Base-by-base conservation (phyloP, 2,329 filamentous ascomycete genomes). In the Cadophora sp. region DNA sequence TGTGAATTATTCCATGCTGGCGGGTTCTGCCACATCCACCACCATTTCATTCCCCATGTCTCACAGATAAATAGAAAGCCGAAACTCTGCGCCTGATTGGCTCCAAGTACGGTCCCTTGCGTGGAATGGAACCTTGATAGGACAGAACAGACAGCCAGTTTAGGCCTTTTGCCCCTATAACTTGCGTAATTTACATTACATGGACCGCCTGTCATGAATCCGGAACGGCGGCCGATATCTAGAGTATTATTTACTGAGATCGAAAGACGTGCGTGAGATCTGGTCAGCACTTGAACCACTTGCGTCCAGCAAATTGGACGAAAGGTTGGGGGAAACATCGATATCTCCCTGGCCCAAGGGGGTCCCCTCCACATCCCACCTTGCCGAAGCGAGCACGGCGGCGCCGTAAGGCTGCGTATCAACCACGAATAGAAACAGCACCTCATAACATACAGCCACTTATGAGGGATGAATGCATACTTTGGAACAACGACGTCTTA, bases 101-200 rank as follows among this genome's bases (percentile, higher is more conserved):
- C 53, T 61, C 8, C 56, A 31, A 43, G 29, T 68, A 55, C 48
- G 62, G 63, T 48, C 26, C 22, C 7, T 61, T 14, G 40, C 26
- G 58, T 14, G 12, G 29, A 29, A 48, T 29, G 26, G 34, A 31
- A 59, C 5, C 26, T 12, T 19, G 6, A n/a, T n/a, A n/a, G n/a
- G n/a, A n/a, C n/a, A n/a, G n/a, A n/a, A n/a, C n/a, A n/a, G n/a
- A n/a, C 26, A 55, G 6, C n/a, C 43, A 12, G n/a, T 59, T 24
- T 11, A 3, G 26, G 29, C 29, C 29, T 31, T 60, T 61, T 51
- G 56, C 61, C 61, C 66, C 66, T 64, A 40, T 43, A 61, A 50
- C 43, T 55, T 61, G 66, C 66, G 61, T 55, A 60, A 64, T 48
- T 24, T 62, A 31, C 9, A 46, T 31, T 62, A n/a, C 19, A 29